A percentile compares a stretch with the other conserved stretches of the same genome.
Conservation (phyloP, 1,284 basidiomycete species). For the Cryptococcus sp. region DNA sequence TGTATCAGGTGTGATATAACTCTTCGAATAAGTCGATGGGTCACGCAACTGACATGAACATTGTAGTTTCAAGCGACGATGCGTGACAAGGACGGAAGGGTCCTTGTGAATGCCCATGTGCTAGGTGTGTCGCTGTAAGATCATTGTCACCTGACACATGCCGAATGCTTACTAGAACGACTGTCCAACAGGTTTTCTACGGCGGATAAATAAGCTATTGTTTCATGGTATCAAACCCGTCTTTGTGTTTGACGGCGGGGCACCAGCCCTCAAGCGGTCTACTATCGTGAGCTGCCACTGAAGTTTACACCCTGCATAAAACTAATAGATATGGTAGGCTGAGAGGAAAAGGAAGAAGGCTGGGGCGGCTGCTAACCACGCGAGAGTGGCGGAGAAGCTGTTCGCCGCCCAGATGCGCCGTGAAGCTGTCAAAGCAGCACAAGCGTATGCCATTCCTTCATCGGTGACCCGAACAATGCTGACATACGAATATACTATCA, state of each 20-base stretch:
- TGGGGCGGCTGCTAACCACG: conserved; percentile 78
- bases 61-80: conserved; percentile 93
- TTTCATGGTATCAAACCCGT: conserved; percentile 97
- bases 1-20: conserved; percentile 59
- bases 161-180: background rate
- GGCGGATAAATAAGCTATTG: conserved; percentile 88
- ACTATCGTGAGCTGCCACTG: conserved; percentile 65
- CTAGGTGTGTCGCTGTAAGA: conserved; percentile 57
- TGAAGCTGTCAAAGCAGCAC: conserved; percentile 76
- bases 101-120: conserved; percentile 88
- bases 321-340: conserved; percentile 54
- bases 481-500: conserved; percentile 3
- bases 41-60: background rate
- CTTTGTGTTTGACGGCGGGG: conserved; percentile 95
- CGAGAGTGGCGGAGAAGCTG: conserved; percentile 81
- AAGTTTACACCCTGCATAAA: background rate
- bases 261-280: conserved; percentile 76
- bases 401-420: conserved; percentile 90
- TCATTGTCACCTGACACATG: background rate
- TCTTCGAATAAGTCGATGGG: background rate
- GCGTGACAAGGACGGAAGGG: conserved; percentile 93
- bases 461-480: background rate
- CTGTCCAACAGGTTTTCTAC: conserved; percentile 59
- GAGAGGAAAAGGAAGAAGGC: conserved; percentile 83
- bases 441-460: conserved; percentile 46